Conservation (phyloP, 768 basidiomycete species). For the Hericium alpestre region DNA sequence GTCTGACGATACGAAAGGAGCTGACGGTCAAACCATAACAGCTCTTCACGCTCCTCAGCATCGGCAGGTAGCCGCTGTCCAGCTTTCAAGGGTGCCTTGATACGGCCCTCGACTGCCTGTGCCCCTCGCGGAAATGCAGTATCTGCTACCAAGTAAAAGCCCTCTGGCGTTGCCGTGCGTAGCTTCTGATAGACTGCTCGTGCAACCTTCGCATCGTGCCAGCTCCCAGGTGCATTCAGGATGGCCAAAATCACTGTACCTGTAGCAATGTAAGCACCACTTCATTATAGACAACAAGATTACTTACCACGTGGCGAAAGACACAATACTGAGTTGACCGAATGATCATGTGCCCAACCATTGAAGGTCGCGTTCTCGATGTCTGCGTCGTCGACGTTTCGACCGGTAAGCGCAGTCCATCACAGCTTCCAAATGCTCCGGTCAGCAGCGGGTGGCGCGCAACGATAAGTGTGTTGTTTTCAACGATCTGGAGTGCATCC, state of each 20-base stretch:
- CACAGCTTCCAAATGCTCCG: neutral
- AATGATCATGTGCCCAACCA: neutral
- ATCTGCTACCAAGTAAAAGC: neutral
- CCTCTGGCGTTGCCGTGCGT: neutral
- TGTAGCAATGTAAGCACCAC: neutral
- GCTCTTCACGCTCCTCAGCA: slow-evolving; percentile 2
- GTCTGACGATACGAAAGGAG: slow-evolving; percentile 25
- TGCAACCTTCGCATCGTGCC: neutral
- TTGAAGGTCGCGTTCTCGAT: neutral
- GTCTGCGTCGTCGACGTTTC: neutral
- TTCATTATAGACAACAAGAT: neutral
- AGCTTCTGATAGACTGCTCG: neutral
- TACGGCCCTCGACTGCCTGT: neutral
- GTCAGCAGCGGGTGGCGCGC: neutral
- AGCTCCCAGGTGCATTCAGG: neutral
- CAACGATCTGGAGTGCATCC: neutral
- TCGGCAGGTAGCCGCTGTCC: neutral
- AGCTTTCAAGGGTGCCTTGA: neutral
- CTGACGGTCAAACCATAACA: slow-evolving; percentile 3
- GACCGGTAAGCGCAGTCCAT: neutral
- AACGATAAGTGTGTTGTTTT: neutral
- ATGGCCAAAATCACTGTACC: neutral
- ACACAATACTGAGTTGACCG: neutral
- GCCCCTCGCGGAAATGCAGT: neutral
- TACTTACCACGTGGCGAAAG: neutral